Evolutionary conservation across 305 asterid species (phyloP), one percentile per base, ranked within the genome.

Genomic region (Solanum aculeatissimum): DNA sequence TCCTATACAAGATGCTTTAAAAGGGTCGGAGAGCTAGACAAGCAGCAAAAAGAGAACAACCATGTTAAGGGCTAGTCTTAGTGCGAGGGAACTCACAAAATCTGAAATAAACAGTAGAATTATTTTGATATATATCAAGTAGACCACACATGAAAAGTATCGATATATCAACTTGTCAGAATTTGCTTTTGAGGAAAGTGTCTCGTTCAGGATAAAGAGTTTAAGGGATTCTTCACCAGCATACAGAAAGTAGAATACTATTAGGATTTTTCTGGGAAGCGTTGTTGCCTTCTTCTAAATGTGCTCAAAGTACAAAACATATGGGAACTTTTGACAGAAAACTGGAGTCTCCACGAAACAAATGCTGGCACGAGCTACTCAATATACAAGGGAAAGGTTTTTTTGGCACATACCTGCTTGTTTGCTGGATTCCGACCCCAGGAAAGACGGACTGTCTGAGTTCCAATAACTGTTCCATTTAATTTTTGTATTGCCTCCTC

Each of bases 391-490:
- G 21, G n/a, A 53, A 58, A 79, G 54, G 13, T n/a, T 27, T 58
- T 57, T 32, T 40, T 35, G 84, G 40, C 32, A 60, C 29, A 63
- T 42, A 47, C 82, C 96, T 94, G 97, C 89, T 89, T 95, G 90
- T 92, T 92, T 27, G 92, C 96, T 69, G 92, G 92, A 63, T 87
- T 95, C 83, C 99, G 91, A 60, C 99, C 99, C 98, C 99, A 95
- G 80, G 99, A 95, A 85, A 95, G 96, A 63, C 98, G 98, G 80
- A 95, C 99, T 25, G 94, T 92, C 91, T 95, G 97, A 88, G 93
- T 92, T 80, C 99, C 99, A 13, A 94, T 93, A 84, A 89, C 89
- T 25, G 96, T 49, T 58, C 98, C 99, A 82, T 93, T 95, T 83
- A 93, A 90, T 87, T 93, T 94, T 91, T 92, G 89, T 86, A 95